Evolutionary conservation across 768 basidiomycete genomes (phyloP), one percentile per base, ranked within the genome.

Genomic region (Tylopilus sp.): DNA sequence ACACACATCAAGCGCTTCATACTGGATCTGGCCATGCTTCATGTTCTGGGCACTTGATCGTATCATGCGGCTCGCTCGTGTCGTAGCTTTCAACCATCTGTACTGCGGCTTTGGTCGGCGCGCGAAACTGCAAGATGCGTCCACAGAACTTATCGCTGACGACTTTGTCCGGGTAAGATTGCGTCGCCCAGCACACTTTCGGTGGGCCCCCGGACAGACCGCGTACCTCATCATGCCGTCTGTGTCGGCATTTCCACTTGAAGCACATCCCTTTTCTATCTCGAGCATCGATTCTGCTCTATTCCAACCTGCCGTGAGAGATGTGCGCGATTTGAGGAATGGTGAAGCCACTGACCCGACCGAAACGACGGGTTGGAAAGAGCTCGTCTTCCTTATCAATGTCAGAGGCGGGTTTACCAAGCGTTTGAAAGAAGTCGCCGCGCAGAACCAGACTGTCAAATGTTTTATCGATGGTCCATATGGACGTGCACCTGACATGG

Each of bases 221-320:
- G 77, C 73, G 0, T 83, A 75, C 56, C 67, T 85, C 20, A 73
- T 69, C 10, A 67, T 83, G 56, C 80, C 81, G 4, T 58, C 69
- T 1, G 68, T 80, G 6, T 78, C 78, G 11, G 44, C 47, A 0
- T 61, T 73, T 23, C 76, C 77, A 6, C 73, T 77, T 26, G 79
- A 85, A 62, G 65, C 79, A 0, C 83, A 85, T 52, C 83, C 83
- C 2, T 85, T 85, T 65, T 82, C 83, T 0, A 83, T 85, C 48
- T 71, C 79, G 6, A 78, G 69, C n/a, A 59, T 75, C 8, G 69
- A 73, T 40, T 59, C 62, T 12, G 3, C 46, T 13, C 12, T 61
- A 5, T 64, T 67, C 51, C 51, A 26, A 1, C 52, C 53, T 25
- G 22, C 13, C 3, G 13, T 25, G 13, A 40, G 21, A 1, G 13